Conservation (phyloP, 202 grass and related monocot species). For the Saccharum hybrid region DNA sequence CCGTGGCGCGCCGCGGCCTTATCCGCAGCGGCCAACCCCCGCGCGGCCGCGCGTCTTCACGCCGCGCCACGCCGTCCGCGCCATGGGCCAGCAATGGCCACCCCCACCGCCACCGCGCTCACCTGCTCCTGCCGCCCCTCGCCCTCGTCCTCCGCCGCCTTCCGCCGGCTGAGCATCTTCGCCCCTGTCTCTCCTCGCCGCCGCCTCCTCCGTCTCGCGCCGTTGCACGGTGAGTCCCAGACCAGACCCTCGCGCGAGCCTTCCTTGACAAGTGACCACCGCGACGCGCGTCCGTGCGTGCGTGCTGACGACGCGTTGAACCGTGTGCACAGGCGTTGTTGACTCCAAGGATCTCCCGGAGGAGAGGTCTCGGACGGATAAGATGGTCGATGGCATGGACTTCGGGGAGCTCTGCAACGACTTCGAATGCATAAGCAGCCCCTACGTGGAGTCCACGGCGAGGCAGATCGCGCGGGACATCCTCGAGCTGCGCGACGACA, state of each 20-base stretch:
- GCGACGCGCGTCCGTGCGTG: not conserved
- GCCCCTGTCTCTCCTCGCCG: not conserved
- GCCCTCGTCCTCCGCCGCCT: conserved; percentile 6
- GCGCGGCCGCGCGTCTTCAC: conserved; percentile 42
- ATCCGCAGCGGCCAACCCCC: conserved; percentile 47
- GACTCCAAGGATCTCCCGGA: conserved; percentile 62
- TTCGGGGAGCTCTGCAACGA: conserved; percentile 95
- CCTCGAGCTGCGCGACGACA: conserved; percentile 77
- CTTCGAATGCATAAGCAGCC: conserved; percentile 98
- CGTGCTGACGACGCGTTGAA: conserved; percentile 16
- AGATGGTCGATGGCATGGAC: conserved; percentile 70
- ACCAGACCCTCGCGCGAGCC: not conserved
- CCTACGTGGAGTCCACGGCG: conserved; percentile 88
- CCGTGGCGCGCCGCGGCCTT: conserved; percentile 58
- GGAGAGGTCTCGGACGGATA: conserved; percentile 66
- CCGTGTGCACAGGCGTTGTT: conserved; percentile 57
- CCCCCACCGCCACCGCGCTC: conserved; percentile 50
- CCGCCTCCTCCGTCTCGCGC: conserved; percentile 42
- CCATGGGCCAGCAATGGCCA: conserved; percentile 70
- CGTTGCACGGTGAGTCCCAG: conserved; percentile 52
- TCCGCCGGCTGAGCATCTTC: conserved; percentile 25
- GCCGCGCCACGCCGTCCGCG: conserved; percentile 46
- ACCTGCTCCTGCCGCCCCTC: conserved; percentile 45
- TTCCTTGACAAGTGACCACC: not conserved
- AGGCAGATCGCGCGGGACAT: conserved; percentile 89